phyloP scores from a whole-genome alignment of 164 flowering plant genomes.

The Euptelea pleiosperma region DNA sequence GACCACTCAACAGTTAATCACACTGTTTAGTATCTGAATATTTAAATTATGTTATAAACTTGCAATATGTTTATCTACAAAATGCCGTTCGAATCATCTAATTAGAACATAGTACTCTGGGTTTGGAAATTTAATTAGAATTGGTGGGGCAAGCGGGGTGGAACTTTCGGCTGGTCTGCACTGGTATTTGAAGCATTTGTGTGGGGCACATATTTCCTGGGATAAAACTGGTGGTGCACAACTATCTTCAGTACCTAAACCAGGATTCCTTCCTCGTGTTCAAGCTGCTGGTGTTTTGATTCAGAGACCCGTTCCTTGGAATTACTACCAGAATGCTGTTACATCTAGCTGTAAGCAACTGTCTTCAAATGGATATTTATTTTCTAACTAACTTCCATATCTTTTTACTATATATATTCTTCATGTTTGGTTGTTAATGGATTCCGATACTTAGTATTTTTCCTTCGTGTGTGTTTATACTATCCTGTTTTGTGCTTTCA shows the following conservation, averaged over 20 bases:
- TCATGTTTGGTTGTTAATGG: not conserved
- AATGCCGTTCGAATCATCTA: not conserved
- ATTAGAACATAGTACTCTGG: not conserved
- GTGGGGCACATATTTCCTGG: constrained; percentile 79
- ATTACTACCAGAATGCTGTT: constrained; percentile 84
- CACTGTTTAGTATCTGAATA: not conserved
- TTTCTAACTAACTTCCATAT: not conserved
- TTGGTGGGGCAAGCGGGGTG: constrained; percentile 59
- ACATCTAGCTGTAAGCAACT: constrained; percentile 71
- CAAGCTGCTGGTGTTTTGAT: constrained; percentile 43
- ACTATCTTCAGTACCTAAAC: constrained; percentile 50
- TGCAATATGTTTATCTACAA: not conserved
- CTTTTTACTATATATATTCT: too few relatives aligned
- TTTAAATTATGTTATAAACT: not conserved
- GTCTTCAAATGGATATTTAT: not conserved
- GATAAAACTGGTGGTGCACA: constrained; percentile 78
- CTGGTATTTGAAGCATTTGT: constrained; percentile 72
- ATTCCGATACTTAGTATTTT: not conserved
- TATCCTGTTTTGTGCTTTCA: constrained; percentile 8
- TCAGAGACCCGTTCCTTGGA: constrained; percentile 70
- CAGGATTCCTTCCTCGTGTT: constrained; percentile 57
- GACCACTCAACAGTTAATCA: too few relatives aligned
- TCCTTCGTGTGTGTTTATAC: not conserved
- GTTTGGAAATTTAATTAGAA: constrained; percentile 26
- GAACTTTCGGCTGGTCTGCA: constrained; percentile 73